Evolutionary conservation across 2,329 filamentous ascomycete species (phyloP).

Genomic region (Magnaporthales sp.): DNA sequence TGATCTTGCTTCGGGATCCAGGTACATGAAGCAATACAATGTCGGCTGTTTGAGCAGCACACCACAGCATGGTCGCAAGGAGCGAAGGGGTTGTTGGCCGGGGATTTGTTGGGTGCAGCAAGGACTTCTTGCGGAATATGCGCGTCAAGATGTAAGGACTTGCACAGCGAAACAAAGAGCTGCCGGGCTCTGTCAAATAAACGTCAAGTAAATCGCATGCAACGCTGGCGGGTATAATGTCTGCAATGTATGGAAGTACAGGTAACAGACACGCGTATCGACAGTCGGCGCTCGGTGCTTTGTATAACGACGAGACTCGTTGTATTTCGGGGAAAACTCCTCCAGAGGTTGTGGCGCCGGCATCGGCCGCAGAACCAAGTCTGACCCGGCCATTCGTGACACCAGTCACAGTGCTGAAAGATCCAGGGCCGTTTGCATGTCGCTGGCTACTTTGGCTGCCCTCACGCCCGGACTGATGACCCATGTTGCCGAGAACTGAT

Average conservation of each 20-base stretch:
- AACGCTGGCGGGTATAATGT: constrained; percentile 28
- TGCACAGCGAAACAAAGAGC: constrained; percentile 30
- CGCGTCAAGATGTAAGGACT: constrained; percentile 39
- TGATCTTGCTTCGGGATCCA: constrained; percentile 29
- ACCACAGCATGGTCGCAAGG: constrained; percentile 38
- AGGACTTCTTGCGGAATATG: constrained; percentile 34
- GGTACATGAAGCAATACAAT: constrained; percentile 31
- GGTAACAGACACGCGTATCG: constrained; percentile 32
- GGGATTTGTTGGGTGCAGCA: constrained; percentile 29
- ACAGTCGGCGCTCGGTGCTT: constrained; percentile 20
- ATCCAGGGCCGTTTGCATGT: neutral
- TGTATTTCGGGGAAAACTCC: constrained; percentile 9
- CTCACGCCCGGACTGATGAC: neutral
- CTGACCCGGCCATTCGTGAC: constrained; percentile 5
- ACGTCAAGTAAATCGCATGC: constrained; percentile 39
- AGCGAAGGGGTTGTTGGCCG: constrained; percentile 33
- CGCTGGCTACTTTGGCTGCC: neutral
- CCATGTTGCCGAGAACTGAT: neutral
- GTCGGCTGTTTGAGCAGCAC: constrained; percentile 36
- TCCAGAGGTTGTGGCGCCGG: neutral
- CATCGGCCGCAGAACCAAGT: neutral
- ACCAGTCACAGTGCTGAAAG: constrained; percentile 9
- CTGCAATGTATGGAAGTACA: constrained; percentile 27
- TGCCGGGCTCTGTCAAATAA: constrained; percentile 35
- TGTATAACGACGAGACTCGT: constrained; percentile 14